Evolutionary conservation across 2,329 filamentous ascomycete species (phyloP).

Genomic region (Clarireedia homoeocarpa): DNA sequence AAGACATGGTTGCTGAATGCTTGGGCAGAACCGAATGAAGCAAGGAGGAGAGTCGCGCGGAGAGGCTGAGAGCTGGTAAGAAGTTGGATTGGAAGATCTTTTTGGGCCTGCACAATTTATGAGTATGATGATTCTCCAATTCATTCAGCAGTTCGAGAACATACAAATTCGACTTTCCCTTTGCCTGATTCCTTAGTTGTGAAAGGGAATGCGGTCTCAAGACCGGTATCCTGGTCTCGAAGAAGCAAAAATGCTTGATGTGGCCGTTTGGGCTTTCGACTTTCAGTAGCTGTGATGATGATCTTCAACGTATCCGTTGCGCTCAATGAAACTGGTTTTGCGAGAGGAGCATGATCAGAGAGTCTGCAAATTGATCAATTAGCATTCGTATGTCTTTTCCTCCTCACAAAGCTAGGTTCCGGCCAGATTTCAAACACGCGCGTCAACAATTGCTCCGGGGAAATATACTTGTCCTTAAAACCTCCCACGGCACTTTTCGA

Average conservation of each 20-base stretch:
- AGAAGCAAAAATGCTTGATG: constrained; percentile 91
- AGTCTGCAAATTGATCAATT: constrained; percentile 16
- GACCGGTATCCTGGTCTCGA: constrained; percentile 62
- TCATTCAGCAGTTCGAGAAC: constrained; percentile 28
- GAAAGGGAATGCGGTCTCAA: constrained; percentile 84
- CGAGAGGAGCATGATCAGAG: constrained; percentile 34
- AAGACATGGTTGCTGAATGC: constrained; percentile 66
- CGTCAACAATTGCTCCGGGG: not conserved
- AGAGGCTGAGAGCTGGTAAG: constrained; percentile 60
- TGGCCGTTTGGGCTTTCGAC: constrained; percentile 69
- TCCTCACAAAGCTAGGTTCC: not conserved
- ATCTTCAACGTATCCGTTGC: constrained; percentile 71
- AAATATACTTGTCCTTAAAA: constrained; percentile 57
- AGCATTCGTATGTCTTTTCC: constrained; percentile 9
- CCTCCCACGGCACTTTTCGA: constrained; percentile 46
- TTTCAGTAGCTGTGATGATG: constrained; percentile 71
- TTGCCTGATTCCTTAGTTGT: constrained; percentile 83
- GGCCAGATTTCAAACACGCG: not conserved
- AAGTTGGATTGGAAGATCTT: constrained; percentile 81
- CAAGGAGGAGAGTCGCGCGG: constrained; percentile 74
- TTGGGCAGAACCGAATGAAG: constrained; percentile 70
- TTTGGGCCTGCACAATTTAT: constrained; percentile 57
- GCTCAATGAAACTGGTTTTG: constrained; percentile 57
- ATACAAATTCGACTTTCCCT: constrained; percentile 74
- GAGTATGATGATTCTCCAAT: constrained; percentile 9